Percentiles rank a stretch among this genome's conserved stretches.
Evolutionary conservation across 1,139 yeast species (phyloP).

Genomic region (Kodamaea suecica): DNA sequence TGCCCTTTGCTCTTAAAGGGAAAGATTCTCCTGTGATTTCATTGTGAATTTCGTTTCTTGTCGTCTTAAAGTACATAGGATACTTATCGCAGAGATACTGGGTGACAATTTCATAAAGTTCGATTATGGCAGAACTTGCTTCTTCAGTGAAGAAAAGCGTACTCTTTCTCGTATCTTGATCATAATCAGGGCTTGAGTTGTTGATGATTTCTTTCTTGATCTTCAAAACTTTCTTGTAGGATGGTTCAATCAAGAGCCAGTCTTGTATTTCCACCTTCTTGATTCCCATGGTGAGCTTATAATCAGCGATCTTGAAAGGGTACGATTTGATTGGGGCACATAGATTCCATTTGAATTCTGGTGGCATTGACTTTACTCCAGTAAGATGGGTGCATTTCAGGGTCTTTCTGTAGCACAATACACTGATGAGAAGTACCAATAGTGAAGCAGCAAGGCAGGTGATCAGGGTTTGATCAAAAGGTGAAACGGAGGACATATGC

Average conservation of each 20-base stretch:
- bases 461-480: neutral
- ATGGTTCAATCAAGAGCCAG: constrained; percentile 66
- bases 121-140: constrained; percentile 49
- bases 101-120: constrained; percentile 51
- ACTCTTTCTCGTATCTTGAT: constrained; percentile 26
- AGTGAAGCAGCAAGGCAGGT: neutral
- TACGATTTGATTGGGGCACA: constrained; percentile 43
- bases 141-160: constrained; percentile 42
- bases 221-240: constrained; percentile 48
- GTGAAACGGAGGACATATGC: neutral
- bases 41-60: constrained; percentile 36
- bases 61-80: constrained; percentile 52
- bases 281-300: constrained; percentile 69
- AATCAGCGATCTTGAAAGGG: constrained; percentile 55
- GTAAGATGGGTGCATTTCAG: neutral
- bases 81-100: constrained; percentile 51
- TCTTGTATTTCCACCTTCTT: constrained; percentile 53
- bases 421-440: neutral
- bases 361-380: constrained; percentile 22
- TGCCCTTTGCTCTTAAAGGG: constrained; percentile 26
- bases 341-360: constrained; percentile 45
- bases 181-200: constrained; percentile 38
- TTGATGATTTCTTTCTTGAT: constrained; percentile 40
- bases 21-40: constrained; percentile 38
- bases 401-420: neutral